Conservation (phyloP, 2,329 filamentous ascomycete species). For the Exophiala alcalophila region DNA sequence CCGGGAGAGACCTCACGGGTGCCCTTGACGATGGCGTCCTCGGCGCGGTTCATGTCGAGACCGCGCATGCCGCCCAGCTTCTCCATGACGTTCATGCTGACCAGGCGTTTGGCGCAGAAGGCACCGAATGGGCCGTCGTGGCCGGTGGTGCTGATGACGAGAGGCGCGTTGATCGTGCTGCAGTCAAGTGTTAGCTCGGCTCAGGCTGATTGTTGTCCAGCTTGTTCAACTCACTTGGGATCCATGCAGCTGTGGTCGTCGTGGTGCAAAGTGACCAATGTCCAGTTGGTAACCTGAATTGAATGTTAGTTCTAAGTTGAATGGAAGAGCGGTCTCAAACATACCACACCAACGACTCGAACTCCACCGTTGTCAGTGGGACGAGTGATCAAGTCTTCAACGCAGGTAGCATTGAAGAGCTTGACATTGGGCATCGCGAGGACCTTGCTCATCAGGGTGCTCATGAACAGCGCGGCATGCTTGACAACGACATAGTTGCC, state of each 20-base stretch:
- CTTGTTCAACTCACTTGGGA: slow-evolving; percentile 53
- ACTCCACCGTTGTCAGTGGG: slow-evolving; percentile 54
- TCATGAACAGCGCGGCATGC: slow-evolving; percentile 89
- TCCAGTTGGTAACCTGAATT: slow-evolving; percentile 99
- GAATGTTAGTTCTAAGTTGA: too few relatives aligned
- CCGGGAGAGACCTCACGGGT: slow-evolving; percentile 85
- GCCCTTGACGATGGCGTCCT: slow-evolving; percentile 90
- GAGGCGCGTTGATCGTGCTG: slow-evolving; percentile 85
- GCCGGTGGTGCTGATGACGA: slow-evolving; percentile 85
- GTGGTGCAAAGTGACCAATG: slow-evolving; percentile 80
- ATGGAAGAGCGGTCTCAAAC: too few relatives aligned
- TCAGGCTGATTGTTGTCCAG: background rate
- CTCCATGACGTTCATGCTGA: slow-evolving; percentile 79
- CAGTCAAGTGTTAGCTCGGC: slow-evolving; percentile 3
- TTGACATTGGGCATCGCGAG: slow-evolving; percentile 86
- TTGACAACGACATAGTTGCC: slow-evolving; percentile 88
- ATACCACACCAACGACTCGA: slow-evolving; percentile 80
- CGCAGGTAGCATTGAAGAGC: slow-evolving; percentile 90
- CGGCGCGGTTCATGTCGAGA: slow-evolving; percentile 85
- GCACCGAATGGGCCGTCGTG: slow-evolving; percentile 90
- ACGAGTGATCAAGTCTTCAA: slow-evolving; percentile 90
- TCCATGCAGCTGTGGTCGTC: slow-evolving; percentile 95
- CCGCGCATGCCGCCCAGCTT: slow-evolving; percentile 89
- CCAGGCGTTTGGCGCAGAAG: slow-evolving; percentile 86
- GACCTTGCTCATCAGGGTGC: slow-evolving; percentile 79